Evolutionary conservation across 2,329 filamentous ascomycete genomes (phyloP).

Genomic region (Venturia effusa): DNA sequence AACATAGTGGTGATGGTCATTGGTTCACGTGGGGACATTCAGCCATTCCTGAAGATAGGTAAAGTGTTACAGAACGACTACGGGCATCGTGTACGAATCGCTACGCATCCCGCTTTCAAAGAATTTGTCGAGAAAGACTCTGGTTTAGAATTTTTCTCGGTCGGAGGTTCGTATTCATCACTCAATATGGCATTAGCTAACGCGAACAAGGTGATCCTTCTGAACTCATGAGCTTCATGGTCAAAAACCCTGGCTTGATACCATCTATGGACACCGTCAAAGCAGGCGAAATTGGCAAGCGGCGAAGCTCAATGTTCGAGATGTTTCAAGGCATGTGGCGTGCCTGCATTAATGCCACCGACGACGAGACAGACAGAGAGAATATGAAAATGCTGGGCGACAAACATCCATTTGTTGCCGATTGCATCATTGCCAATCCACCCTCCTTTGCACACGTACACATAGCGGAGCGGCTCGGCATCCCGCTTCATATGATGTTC

Average conservation of each 20-base stretch:
- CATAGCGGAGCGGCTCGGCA: slow-evolving; percentile 62
- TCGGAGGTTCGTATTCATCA: slow-evolving; percentile 44
- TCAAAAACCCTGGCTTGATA: slow-evolving; percentile 70
- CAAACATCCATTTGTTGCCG: slow-evolving; percentile 66
- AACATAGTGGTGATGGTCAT: slow-evolving; percentile 82
- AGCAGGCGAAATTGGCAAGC: slow-evolving; percentile 58
- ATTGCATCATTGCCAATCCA: slow-evolving; percentile 69
- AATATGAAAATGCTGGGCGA: slow-evolving; percentile 54
- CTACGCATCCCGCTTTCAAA: slow-evolving; percentile 67
- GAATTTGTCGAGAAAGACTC: slow-evolving; percentile 64
- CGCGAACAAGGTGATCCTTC: slow-evolving; percentile 49
- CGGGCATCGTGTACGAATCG: slow-evolving; percentile 65
- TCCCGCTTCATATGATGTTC: slow-evolving; percentile 79
- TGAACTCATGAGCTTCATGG: slow-evolving; percentile 82
- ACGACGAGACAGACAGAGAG: slow-evolving; percentile 51
- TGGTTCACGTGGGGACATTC: slow-evolving; percentile 67
- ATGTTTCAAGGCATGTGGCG: slow-evolving; percentile 81
- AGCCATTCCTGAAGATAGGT: slow-evolving; percentile 68
- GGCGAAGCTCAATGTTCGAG: slow-evolving; percentile 60
- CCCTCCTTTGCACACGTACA: slow-evolving; percentile 69
- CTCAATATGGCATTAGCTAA: background rate
- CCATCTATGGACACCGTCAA: slow-evolving; percentile 62
- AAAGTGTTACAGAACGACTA: slow-evolving; percentile 60
- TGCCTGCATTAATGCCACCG: slow-evolving; percentile 62
- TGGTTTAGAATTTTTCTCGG: slow-evolving; percentile 68